Base-by-base conservation (phyloP, 1,284 basidiomycete genomes). In the Xerocomus minutiporus region DNA sequence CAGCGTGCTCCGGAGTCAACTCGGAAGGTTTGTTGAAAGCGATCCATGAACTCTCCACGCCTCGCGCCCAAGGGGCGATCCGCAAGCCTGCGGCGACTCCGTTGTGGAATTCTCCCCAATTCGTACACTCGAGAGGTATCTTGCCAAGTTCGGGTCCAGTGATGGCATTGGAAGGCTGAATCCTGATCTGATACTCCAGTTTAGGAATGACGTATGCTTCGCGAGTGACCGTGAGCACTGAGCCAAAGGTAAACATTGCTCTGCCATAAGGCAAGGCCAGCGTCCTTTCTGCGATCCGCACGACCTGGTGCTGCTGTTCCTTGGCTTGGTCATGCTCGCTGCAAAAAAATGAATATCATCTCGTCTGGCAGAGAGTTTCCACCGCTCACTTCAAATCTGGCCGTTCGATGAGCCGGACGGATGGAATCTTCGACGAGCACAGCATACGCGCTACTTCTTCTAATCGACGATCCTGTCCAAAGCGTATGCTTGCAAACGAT, bases 41-140 rank as follows among this genome's bases (percentile, higher is more conserved):
- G 61, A 97, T 93, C 86, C 95, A 96, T 0, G 93, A 92, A 56
- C 88, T 91, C 64, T 93, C 90, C 39, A 94, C 81, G 17, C 84
- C 83, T 49, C 77, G 74, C n/a, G 86, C 81, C n/a, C 84, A 80
- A 0, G 88, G 83, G 0, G 88, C 84, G 48, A 94, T 84, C 5
- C 90, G 84, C 52, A 99, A 71, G 2, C 89, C 96, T 2, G 93
- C 89, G 1, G 94, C 91, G 0, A 97, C 95, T 15, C 97, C 97
- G 57, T 97, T 96, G 71, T 99, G 95, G 70, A 99, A 99, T 56
- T 94, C 90, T 15, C 93, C 93, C 97, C 96, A 99, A 52, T 81
- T 83, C 8, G 84, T 71, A 36, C 84, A 85, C 41, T 96, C 94
- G 4, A 68, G 60, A 5, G 80, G 74, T 51, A 90, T 79, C 66